Evolutionary conservation across 2,329 filamentous ascomycete species (phyloP), one percentile per base, ranked within the genome.

Genomic region (Botrytis fabae): DNA sequence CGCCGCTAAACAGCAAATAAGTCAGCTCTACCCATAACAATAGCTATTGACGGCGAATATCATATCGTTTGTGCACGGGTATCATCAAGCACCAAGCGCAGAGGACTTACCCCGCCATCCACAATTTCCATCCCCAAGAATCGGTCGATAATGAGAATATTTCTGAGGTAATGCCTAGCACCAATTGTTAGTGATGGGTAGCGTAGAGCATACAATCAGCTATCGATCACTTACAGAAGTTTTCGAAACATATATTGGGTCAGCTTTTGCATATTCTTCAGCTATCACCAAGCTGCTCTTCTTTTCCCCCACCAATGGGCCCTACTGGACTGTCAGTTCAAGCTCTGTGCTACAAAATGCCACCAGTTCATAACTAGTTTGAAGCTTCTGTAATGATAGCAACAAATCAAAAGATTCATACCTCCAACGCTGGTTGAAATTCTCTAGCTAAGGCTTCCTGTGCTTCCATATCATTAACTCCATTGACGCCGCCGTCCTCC

Each of bases 71-170:
- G 73, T 57, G 48, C 59, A 68, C 60, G 69, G 71, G 63, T 65
- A 73, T 74, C 48, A 70, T 66, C n/a, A 69, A 64, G 60, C n/a
- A 73, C 64, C 51, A 72, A 62, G 71, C 64, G 69, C 32, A 22
- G n/a, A 70, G 76, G 76, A 84, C 91, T 85, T 87, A 98, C 95
- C 96, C 91, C 95, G 90, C 95, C 96, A 98, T 79, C 95, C 96
- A 83, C 96, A 98, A 81, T 97, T 97, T 74, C 96, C 96, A 83
- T 98, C 95, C 70, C 96, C 95, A 82, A 92, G 91, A 81, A 97
- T 90, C 18, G 91, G 91, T 72, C 96, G 93, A 81, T 95, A 97
- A 81, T 94, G 91, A 32, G 93, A 93, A 82, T 97, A 97, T 73
- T 92, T 93, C 78, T 91, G 87, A 10, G 94, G 92, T 71, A 99